Percentiles rank a stretch among this genome's conserved stretches.
phyloP scores from a whole-genome alignment of 108 stramenopile species.

The Fistulifera pelliculosa region DNA sequence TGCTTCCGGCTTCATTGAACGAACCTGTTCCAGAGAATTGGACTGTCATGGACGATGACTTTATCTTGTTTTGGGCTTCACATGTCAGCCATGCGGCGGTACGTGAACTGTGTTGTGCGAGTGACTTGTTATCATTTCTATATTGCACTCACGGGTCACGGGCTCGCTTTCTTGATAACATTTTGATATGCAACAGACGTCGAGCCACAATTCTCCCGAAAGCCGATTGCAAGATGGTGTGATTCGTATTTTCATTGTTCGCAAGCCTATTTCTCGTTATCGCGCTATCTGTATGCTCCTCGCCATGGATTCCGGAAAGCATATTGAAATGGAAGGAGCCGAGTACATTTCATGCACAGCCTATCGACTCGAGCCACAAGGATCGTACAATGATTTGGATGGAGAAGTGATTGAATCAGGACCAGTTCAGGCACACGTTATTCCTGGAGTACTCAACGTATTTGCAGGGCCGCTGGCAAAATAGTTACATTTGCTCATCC shows the following conservation, averaged over 20 bases:
- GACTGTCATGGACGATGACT: conserved; percentile 57
- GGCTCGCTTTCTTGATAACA: no score
- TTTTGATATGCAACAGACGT: conserved; percentile 11
- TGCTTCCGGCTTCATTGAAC: conserved; percentile 13
- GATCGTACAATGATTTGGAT: conserved; percentile 76
- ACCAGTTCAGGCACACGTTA: conserved; percentile 61
- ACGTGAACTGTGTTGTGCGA: no score
- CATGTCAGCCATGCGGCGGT: conserved; percentile 26
- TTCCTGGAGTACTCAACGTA: conserved; percentile 36
- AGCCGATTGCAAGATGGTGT: conserved; percentile 65
- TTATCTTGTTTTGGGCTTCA: conserved; percentile 79
- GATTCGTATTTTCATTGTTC: conserved; percentile 61
- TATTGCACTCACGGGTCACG: no score
- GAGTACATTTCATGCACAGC: conserved; percentile 71
- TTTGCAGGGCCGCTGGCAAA: conserved; percentile 13
- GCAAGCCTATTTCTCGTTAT: conserved; percentile 34
- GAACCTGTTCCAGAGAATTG: conserved; percentile 45
- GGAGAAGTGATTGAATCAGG: conserved; percentile 82
- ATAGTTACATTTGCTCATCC: neutral
- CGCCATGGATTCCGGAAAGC: conserved; percentile 59
- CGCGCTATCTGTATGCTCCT: conserved; percentile 50
- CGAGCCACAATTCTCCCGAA: conserved; percentile 51
- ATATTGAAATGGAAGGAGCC: conserved; percentile 37
- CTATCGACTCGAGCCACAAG: conserved; percentile 58
- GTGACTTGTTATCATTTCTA: no score